Conservation (phyloP, 371 early-diverging fungal species). For the Massospora cicadina region DNA sequence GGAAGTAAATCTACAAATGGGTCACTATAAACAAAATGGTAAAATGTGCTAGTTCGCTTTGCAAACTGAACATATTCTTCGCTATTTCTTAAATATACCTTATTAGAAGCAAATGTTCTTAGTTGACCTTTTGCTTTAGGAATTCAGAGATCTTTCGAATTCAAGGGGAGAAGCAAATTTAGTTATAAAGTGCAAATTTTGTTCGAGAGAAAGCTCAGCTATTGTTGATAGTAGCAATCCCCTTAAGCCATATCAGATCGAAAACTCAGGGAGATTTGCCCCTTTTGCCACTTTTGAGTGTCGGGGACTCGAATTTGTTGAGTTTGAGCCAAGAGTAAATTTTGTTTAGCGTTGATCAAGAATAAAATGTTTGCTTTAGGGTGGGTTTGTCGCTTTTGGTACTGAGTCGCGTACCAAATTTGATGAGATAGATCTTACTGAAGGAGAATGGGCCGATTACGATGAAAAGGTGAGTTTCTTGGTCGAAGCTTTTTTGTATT, state of each 20-base stretch:
- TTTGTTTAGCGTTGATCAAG: not conserved
- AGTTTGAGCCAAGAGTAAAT: constrained; percentile 52
- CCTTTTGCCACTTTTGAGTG: constrained; percentile 59
- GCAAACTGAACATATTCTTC: constrained; percentile 15
- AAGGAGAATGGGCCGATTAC: constrained; percentile 79
- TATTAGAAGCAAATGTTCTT: not conserved
- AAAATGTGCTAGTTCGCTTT: constrained; percentile 14
- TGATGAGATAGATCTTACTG: constrained; percentile 60
- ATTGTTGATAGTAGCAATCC: constrained; percentile 7
- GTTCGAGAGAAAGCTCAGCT: constrained; percentile 59
- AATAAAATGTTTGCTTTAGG: constrained; percentile 17
- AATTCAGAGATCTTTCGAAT: constrained; percentile 21
- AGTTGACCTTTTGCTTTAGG: constrained; percentile 14
- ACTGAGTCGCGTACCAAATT: constrained; percentile 50
- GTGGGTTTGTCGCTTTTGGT: constrained; percentile 54
- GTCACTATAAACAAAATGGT: constrained; percentile 53
- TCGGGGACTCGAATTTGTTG: constrained; percentile 69
- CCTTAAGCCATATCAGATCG: not conserved
- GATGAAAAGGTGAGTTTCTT: constrained; percentile 44
- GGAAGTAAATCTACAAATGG: constrained; percentile 49
- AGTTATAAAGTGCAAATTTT: constrained; percentile 84
- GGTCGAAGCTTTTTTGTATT: not conserved
- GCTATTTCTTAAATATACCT: not conserved
- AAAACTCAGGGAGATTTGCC: constrained; percentile 31
- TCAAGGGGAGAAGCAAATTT: constrained; percentile 69